These are phyloP conservation scores for Wickerhamomyces bisporus DNA, from an alignment of 805 yeast species.

Conservation along the genomic window DNA sequence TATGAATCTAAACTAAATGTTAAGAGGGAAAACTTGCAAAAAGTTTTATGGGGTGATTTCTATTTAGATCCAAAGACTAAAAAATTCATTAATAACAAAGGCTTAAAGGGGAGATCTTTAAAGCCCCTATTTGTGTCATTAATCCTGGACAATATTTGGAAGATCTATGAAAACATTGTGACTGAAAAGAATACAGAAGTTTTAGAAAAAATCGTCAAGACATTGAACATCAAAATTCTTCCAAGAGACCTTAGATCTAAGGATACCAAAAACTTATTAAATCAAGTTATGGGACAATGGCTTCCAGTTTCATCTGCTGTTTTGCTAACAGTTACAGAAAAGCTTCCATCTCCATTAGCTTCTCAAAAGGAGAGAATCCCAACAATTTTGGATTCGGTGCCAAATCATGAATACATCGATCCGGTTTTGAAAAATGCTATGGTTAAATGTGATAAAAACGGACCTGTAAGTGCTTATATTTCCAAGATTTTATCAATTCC, in stretches of 20 bases:
- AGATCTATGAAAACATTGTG: conserved; percentile 70
- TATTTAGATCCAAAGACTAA: conserved; percentile 87
- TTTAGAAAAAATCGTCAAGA: conserved; percentile 66
- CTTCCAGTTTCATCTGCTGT: conserved; percentile 86
- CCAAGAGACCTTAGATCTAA: conserved; percentile 79
- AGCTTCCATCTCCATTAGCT: conserved; percentile 73
- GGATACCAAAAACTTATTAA: conserved; percentile 61
- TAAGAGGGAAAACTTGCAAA: conserved; percentile 69
- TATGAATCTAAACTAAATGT: conserved; percentile 83
- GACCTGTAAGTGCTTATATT: conserved; percentile 71
- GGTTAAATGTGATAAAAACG: conserved; percentile 58
- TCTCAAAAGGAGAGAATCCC: conserved; percentile 75
- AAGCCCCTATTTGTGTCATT: conserved; percentile 86
- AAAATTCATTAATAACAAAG: conserved; percentile 65
- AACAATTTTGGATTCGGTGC: conserved; percentile 55
- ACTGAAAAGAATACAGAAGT: conserved; percentile 62
- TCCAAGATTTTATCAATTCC: conserved; percentile 89
- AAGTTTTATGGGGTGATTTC: conserved; percentile 95
- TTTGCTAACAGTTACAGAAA: conserved; percentile 76
- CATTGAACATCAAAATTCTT: conserved; percentile 60
- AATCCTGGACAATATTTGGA: conserved; percentile 89
- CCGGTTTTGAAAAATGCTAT: conserved; percentile 48
- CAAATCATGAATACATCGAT: conserved; percentile 46
- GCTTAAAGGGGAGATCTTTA: conserved; percentile 52
- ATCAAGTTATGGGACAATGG: conserved; percentile 84